A percentile compares a stretch with the other conserved stretches of the same genome.
Evolutionary conservation across 2,329 filamentous ascomycete genomes (phyloP).

Genomic region (Epichloe hybrida): DNA sequence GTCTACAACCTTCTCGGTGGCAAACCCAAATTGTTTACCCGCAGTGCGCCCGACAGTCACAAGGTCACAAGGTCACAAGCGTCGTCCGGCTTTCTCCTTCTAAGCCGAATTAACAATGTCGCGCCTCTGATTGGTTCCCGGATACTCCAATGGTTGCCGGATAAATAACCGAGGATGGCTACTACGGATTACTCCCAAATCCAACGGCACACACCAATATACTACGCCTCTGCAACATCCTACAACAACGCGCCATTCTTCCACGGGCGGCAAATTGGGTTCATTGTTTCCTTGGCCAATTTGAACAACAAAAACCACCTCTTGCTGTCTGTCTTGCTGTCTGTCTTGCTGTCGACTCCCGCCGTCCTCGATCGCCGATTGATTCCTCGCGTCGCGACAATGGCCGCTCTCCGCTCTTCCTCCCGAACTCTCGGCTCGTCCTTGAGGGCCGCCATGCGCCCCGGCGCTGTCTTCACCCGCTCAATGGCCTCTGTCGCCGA

Average conservation of each 20-base stretch:
- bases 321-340: background rate
- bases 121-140: conserved; percentile 7
- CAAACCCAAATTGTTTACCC: conserved; percentile 1
- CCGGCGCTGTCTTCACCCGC: conserved; percentile 30
- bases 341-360: background rate
- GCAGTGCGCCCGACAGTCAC: background rate
- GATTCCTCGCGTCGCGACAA: conserved; percentile 20
- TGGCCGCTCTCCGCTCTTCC: conserved; percentile 49
- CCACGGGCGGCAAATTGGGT: background rate
- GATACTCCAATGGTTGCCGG: conserved; percentile 1
- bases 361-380: background rate
- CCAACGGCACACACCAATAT: conserved; percentile 2
- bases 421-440: conserved; percentile 37
- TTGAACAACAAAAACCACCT: background rate
- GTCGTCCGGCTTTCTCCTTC: conserved; percentile 14
- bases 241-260: conserved; percentile 1
- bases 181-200: background rate
- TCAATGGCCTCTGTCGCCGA: conserved; percentile 44
- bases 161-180: conserved; percentile 10
- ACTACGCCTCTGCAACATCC: background rate
- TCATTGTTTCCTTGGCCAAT: background rate
- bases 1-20: background rate
- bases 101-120: conserved; percentile 20
- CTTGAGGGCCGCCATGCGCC: conserved; percentile 25
- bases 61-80: conserved; percentile 1